Evolutionary conservation across 2,329 filamentous ascomycete genomes (phyloP).

Genomic region (Talaromyces piceae): DNA sequence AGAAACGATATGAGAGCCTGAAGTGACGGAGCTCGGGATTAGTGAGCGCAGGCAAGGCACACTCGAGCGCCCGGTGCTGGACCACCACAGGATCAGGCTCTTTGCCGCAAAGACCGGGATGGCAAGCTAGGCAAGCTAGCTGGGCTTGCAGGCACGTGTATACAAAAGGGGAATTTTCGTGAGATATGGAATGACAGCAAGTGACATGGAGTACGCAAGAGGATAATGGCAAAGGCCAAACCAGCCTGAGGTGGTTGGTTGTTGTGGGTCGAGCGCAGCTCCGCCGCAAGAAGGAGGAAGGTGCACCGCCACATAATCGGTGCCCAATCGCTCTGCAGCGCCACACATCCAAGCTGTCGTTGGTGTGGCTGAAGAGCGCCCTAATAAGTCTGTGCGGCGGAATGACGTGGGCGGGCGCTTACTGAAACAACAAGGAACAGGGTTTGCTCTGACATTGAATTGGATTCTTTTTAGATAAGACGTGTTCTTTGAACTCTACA

Average conservation of each 20-base stretch:
- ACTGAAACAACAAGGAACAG: background rate
- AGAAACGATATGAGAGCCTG: slow-evolving; percentile 15
- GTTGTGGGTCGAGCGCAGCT: background rate
- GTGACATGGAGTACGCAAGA: background rate
- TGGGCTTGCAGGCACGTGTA: background rate
- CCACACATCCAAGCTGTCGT: background rate
- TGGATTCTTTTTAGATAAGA: too few relatives aligned
- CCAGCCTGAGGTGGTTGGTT: background rate
- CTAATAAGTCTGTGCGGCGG: slow-evolving; percentile 4
- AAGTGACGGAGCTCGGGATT: slow-evolving; percentile 12
- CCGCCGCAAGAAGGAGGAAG: background rate
- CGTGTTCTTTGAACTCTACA: too few relatives aligned
- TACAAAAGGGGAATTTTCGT: too few relatives aligned
- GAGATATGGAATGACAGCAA: background rate
- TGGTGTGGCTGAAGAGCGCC: slow-evolving; percentile 1
- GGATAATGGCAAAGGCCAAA: background rate
- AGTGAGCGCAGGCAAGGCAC: slow-evolving; percentile 8
- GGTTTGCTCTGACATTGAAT: background rate
- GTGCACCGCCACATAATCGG: slow-evolving; percentile 2
- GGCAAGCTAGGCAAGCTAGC: background rate
- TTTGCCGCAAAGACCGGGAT: slow-evolving; percentile 4
- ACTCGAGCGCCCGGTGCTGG: background rate
- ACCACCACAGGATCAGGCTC: slow-evolving; percentile 2
- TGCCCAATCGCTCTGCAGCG: background rate
- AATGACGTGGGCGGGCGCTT: slow-evolving; percentile 3